Conservation (phyloP, 495 filamentous ascomycete species). For the Halenospora varia region DNA sequence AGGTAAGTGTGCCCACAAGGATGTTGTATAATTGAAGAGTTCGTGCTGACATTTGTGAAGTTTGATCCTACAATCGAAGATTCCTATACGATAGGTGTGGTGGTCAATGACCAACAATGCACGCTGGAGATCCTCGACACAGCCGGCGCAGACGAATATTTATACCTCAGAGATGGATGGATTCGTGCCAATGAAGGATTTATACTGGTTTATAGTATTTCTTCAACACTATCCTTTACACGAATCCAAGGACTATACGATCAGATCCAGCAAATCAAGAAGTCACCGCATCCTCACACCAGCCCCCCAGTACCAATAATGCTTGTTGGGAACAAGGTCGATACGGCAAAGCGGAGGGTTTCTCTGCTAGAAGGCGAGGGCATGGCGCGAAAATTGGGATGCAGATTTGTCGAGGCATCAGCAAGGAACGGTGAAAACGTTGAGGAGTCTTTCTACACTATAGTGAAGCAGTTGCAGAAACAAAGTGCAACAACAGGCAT, state of each 20-base stretch:
- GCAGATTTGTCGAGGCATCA: too few species aligned
- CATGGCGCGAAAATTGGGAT: too few species aligned
- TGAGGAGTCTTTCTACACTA: too few species aligned
- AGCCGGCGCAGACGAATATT: neutral
- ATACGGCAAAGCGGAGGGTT: too few species aligned
- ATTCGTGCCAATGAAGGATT: conserved; percentile 7
- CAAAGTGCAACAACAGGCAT: neutral
- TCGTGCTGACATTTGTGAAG: too few species aligned
- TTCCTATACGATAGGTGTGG: conserved; percentile 10
- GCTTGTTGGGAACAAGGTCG: too few species aligned
- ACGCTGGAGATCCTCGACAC: conserved; percentile 10
- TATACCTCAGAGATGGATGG: conserved; percentile 1
- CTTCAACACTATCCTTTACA: neutral
- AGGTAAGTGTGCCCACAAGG: too few species aligned
- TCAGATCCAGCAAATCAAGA: neutral
- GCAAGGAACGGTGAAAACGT: too few species aligned
- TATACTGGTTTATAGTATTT: conserved; percentile 5
- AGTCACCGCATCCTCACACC: neutral
- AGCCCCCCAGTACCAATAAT: too few species aligned
- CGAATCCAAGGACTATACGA: neutral
- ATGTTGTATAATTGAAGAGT: too few species aligned
- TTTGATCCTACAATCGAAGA: conserved; percentile 17
- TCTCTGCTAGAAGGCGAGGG: too few species aligned
- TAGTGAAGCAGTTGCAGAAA: neutral
- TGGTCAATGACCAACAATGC: conserved; percentile 5